A percentile compares a stretch with the other conserved stretches of the same genome.
Conservation (phyloP, 768 basidiomycete species). For the Termitomyces bulborhizus region DNA sequence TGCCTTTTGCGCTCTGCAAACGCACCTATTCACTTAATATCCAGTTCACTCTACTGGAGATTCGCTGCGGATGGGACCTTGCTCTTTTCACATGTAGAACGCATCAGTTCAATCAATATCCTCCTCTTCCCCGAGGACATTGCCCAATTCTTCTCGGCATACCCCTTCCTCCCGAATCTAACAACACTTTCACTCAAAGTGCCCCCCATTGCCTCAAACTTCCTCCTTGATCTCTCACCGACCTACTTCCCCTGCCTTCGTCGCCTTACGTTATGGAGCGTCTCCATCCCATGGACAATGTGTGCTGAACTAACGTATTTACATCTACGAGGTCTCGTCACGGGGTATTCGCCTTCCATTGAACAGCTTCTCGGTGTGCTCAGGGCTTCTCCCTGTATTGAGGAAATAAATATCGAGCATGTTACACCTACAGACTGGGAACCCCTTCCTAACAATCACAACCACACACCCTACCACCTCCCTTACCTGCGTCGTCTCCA, state of each 20-base stretch:
- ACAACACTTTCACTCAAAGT: constrained; percentile 28
- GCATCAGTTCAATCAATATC: constrained; percentile 29
- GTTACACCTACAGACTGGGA: constrained; percentile 9
- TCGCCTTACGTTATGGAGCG: constrained; percentile 26
- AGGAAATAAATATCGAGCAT: constrained; percentile 25
- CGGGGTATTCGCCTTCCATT: constrained; percentile 26
- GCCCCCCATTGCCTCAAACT: constrained; percentile 22
- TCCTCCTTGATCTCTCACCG: constrained; percentile 13
- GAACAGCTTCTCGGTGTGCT: constrained; percentile 27
- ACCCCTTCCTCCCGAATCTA: constrained; percentile 20
- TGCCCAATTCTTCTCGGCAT: constrained; percentile 20
- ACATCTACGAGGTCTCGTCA: constrained; percentile 24
- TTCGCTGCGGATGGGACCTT: constrained; percentile 2
- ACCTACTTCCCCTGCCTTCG: constrained; percentile 23
- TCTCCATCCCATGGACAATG: constrained; percentile 28
- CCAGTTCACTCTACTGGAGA: constrained; percentile 12
- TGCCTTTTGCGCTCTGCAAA: constrained; percentile 28
- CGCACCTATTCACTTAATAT: constrained; percentile 29
- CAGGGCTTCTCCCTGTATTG: constrained; percentile 25
- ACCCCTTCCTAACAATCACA: not conserved
- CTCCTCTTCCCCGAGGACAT: constrained; percentile 31
- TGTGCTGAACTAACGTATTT: constrained; percentile 27
- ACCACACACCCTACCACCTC: not conserved
- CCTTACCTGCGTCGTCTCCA: not conserved
- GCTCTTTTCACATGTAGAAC: constrained; percentile 18